Percentiles rank a stretch among this genome's conserved stretches.
phyloP scores from a whole-genome alignment of 441 rosid species.

The Erysimum cheiri region DNA sequence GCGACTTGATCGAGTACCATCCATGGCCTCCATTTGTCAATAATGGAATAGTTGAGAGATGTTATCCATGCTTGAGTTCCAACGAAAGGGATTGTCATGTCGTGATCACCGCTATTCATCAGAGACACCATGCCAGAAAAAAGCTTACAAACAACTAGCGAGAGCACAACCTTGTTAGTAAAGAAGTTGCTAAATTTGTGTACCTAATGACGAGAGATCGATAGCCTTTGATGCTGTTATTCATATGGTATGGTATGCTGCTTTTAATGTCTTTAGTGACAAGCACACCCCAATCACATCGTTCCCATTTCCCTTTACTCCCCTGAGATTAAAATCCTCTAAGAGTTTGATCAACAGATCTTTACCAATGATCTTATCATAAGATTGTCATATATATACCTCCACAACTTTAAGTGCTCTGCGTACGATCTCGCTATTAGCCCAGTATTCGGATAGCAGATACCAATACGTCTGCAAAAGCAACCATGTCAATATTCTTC shows the following conservation, averaged over 20 bases:
- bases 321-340: constrained; percentile 1
- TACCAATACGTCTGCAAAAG: too few species aligned
- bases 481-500: constrained; percentile 5
- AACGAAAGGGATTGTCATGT: background rate
- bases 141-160: background rate
- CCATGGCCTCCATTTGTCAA: constrained; percentile 27
- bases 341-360: constrained; percentile 1
- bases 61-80: constrained; percentile 9
- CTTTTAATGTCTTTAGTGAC: background rate
- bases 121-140: background rate
- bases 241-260: constrained; percentile 8
- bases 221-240: constrained; percentile 15
- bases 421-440: too few species aligned
- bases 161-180: background rate
- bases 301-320: background rate
- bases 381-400: background rate
- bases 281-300: background rate
- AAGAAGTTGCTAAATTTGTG: background rate
- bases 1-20: constrained; percentile 14
- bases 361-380: background rate
- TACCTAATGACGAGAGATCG: constrained; percentile 17
- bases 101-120: constrained; percentile 21
- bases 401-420: too few species aligned
- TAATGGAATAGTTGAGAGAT: constrained; percentile 11
- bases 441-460: too few species aligned